phyloP scores from a whole-genome alignment of 768 basidiomycete species.

The Panaeolus papilionaceus region DNA sequence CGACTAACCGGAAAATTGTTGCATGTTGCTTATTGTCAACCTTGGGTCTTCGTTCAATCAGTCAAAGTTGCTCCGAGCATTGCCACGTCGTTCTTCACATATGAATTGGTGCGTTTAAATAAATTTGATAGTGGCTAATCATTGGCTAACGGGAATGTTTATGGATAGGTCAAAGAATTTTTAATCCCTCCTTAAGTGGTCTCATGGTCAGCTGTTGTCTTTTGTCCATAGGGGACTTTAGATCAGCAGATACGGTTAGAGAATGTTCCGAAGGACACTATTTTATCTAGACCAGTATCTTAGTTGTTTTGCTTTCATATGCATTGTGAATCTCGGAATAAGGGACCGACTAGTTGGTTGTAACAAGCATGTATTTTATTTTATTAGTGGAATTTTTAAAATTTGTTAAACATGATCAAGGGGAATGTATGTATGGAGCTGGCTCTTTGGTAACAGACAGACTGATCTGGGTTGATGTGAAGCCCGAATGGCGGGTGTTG shows the following conservation, averaged over 20 bases:
- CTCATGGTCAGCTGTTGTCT: neutral
- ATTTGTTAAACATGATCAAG: neutral
- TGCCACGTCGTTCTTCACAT: slow-evolving; percentile 85
- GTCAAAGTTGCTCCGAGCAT: slow-evolving; percentile 94
- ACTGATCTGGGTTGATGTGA: slow-evolving; percentile 14
- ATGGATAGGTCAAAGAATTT: slow-evolving; percentile 23
- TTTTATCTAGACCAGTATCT: slow-evolving; percentile 8
- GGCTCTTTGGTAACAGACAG: slow-evolving; percentile 8
- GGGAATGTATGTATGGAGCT: neutral
- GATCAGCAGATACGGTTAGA: slow-evolving; percentile 12
- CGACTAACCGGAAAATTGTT: neutral
- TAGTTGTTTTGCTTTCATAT: slow-evolving; percentile 13
- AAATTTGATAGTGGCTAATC: neutral
- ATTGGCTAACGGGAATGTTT: neutral
- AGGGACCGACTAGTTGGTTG: slow-evolving; percentile 5
- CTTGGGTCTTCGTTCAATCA: slow-evolving; percentile 34
- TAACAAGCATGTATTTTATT: neutral
- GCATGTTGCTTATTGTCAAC: slow-evolving; percentile 14
- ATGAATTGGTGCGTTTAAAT: slow-evolving; percentile 58
- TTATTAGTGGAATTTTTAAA: neutral
- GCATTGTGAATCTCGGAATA: slow-evolving; percentile 12
- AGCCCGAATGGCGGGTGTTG: slow-evolving; percentile 13
- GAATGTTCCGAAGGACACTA: slow-evolving; percentile 5
- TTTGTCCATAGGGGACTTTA: neutral
- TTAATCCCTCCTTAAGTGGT: slow-evolving; percentile 18